Percentiles rank a stretch among this genome's conserved stretches.
These are phyloP conservation scores for Boletus mariae DNA, from an alignment of 1,284 basidiomycete species.

Conservation along the genomic window DNA sequence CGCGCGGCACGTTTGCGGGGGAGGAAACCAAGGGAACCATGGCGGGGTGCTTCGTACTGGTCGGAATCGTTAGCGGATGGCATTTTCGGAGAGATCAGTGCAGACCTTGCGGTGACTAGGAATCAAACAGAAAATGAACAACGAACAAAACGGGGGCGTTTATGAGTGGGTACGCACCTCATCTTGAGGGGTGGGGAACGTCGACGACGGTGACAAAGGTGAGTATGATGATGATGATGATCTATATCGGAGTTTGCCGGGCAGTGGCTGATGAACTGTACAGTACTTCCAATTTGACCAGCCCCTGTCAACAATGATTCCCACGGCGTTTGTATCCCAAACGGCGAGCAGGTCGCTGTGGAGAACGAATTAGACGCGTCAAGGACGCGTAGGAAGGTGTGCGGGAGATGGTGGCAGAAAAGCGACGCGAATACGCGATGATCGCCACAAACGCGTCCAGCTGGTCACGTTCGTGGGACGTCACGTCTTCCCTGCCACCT, in stretches of 20 bases:
- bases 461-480: conserved; percentile 31
- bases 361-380: conserved; percentile 9
- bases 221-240: conserved; percentile 5
- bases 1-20: conserved; percentile 93
- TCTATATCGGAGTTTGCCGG: conserved; percentile 26
- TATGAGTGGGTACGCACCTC: conserved; percentile 24
- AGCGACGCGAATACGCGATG: conserved; percentile 18
- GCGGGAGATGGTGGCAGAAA: neutral
- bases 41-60: conserved; percentile 93
- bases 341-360: conserved; percentile 1
- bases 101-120: conserved; percentile 62
- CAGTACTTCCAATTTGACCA: conserved; percentile 14
- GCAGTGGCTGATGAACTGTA: conserved; percentile 33
- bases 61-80: conserved; percentile 10
- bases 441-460: conserved; percentile 32
- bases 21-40: conserved; percentile 91
- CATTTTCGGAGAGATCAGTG: conserved; percentile 10
- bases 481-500: conserved; percentile 21
- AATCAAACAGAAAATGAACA: conserved; percentile 14
- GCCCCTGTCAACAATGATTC: conserved; percentile 18
- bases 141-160: neutral
- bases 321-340: conserved; percentile 1
- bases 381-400: conserved; percentile 1
- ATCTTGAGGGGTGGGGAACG: conserved; percentile 19
- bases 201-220: conserved; percentile 10